Base-by-base conservation (phyloP, 495 filamentous ascomycete species). In the Lophiotrema nucula region DNA sequence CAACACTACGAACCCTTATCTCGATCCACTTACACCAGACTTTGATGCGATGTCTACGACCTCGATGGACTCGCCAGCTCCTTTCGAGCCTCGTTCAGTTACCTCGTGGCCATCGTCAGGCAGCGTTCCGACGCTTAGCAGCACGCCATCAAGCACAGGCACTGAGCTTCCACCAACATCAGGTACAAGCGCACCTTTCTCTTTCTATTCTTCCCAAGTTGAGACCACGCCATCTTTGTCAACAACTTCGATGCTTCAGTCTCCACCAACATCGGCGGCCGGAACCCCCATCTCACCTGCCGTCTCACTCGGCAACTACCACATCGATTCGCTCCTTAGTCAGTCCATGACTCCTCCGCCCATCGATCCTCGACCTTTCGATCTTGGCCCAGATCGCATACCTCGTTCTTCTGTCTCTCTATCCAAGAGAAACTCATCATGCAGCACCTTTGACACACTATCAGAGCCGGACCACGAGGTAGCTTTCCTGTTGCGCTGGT, bases 1-100 rank as follows among this genome's bases (percentile, higher is more conserved):
- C 61, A 77, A 86, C 60, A 81, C 81, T 39, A 77, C 76, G 28
- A 82, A 87, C 64, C 84, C 84, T 4, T 85, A 81, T 62, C 76
- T 77, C 18, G 81, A 85, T 51, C 71, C 71, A 26, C 66, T 66
- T 21, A 57, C 57, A 2, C 65, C 63, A 27, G 79, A 79, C 19
- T 69, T 73, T 13, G 77, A 79, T 45, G 57, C 25, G 15, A 56
- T 70, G 27, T 39, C 67, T 73, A 16, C 66, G 54, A 47, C 53
- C 24, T 50, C 60, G 3, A 55, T 38, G 12, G 56, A 56, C 45
- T 58, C 56, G 16, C 53, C 57, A 19, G 25, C 26, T 4, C 42
- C 62, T 18, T 49, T 53, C 38, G 51, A 60, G 26, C 37, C 43
- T 13, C 41, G 18, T 31, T 41, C 28, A 19, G 42, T 58, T 25